A percentile compares a stretch with the other conserved stretches of the same genome.
Evolutionary conservation across 2,329 filamentous ascomycete species (phyloP).

Genomic region (Fusarium clavum): DNA sequence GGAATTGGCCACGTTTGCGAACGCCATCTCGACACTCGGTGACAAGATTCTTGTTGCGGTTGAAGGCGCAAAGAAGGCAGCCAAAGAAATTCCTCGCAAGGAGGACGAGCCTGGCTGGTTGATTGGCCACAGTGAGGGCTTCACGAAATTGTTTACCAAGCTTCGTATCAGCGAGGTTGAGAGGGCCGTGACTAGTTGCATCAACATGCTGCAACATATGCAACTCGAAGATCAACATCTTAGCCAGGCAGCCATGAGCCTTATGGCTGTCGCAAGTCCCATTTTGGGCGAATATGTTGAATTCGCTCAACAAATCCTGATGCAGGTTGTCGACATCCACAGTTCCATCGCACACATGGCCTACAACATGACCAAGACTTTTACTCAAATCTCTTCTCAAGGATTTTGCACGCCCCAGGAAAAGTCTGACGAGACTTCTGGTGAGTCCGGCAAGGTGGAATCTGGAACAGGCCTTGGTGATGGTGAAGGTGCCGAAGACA

Average conservation of each 20-base stretch:
- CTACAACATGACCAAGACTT: slow-evolving; percentile 79
- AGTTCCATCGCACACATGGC: slow-evolving; percentile 78
- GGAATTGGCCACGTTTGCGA: slow-evolving; percentile 62
- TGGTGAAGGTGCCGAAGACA: slow-evolving; percentile 94
- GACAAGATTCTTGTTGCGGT: slow-evolving; percentile 84
- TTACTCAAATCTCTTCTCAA: slow-evolving; percentile 81
- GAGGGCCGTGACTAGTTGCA: slow-evolving; percentile 53
- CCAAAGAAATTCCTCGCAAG: slow-evolving; percentile 55
- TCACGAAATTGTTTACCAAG: slow-evolving; percentile 65
- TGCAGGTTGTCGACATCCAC: slow-evolving; percentile 73
- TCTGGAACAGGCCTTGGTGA: slow-evolving; percentile 93
- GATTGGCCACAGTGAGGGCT: slow-evolving; percentile 59
- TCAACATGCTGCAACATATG: slow-evolving; percentile 52
- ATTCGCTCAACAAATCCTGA: slow-evolving; percentile 69
- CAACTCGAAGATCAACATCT: slow-evolving; percentile 45
- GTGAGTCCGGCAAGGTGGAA: slow-evolving; percentile 83
- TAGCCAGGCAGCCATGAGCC: slow-evolving; percentile 48
- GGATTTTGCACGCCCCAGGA: slow-evolving; percentile 94
- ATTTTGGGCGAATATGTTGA: slow-evolving; percentile 79
- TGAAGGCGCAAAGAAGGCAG: slow-evolving; percentile 73
- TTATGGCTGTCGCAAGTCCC: slow-evolving; percentile 62
- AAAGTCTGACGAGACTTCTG: slow-evolving; percentile 76
- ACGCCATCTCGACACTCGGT: slow-evolving; percentile 71
- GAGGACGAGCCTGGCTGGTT: slow-evolving; percentile 55
- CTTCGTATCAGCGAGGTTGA: slow-evolving; percentile 70